Evolutionary conservation across 495 filamentous ascomycete species (phyloP).

Genomic region (Talaromyces nanjingensis): DNA sequence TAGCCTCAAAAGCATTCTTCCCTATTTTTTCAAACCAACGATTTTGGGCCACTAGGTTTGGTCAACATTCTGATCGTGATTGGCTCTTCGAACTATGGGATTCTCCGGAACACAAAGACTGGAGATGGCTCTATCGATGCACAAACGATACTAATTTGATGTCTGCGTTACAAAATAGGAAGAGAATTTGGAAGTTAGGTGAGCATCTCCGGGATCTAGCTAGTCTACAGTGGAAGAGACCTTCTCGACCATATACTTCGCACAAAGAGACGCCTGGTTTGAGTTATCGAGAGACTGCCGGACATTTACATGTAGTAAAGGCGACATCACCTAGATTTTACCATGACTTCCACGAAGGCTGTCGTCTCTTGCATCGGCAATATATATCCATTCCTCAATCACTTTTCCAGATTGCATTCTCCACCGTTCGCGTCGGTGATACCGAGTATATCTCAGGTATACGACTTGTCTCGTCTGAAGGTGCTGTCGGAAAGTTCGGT

Average conservation of each 20-base stretch:
- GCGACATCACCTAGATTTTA: not conserved
- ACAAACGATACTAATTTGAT: not conserved
- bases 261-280: not conserved
- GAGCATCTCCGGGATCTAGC: not conserved
- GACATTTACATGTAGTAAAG: not conserved
- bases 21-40: not conserved
- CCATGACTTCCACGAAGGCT: slow-evolving; percentile 1
- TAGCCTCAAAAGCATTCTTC: not conserved
- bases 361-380: slow-evolving; percentile 5
- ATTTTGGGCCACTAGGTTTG: slow-evolving; percentile 3
- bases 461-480: not conserved
- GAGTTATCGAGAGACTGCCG: not conserved
- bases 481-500: not conserved
- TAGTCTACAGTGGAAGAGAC: not conserved
- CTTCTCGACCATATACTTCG: not conserved
- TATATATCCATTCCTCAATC: not conserved
- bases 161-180: not conserved
- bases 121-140: slow-evolving; percentile 4
- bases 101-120: not conserved
- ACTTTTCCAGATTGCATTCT: not conserved
- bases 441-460: slow-evolving; percentile 2
- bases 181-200: slow-evolving; percentile 2
- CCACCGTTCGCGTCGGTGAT: not conserved
- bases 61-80: not conserved
- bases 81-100: not conserved